A percentile compares a stretch with the other conserved stretches of the same genome.
These are phyloP conservation scores for Saccharomyces hybrid DNA, from an alignment of 1,139 yeast genomes.

Conservation along the genomic window DNA sequence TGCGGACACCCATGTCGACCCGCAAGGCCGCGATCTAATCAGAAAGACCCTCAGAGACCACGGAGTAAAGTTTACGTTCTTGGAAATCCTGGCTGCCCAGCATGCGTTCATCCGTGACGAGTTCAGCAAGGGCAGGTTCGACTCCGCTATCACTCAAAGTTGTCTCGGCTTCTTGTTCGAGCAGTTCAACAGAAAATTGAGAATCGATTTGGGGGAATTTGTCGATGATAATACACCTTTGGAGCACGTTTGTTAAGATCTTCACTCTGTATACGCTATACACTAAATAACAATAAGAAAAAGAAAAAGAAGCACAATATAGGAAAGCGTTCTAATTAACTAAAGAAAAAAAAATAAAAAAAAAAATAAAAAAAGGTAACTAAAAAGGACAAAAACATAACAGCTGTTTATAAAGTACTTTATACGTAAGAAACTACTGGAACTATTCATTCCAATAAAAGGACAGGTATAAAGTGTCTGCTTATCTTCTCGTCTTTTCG, in stretches of 20 bases:
- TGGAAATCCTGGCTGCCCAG: slow-evolving; percentile 73
- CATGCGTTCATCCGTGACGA: slow-evolving; percentile 82
- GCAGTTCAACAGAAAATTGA: slow-evolving; percentile 61
- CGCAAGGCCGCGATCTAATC: slow-evolving; percentile 68
- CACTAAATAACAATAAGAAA: neutral
- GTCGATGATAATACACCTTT: slow-evolving; percentile 44
- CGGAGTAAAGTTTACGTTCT: slow-evolving; percentile 57
- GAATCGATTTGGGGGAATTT: slow-evolving; percentile 58
- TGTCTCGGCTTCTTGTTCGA: slow-evolving; percentile 65
- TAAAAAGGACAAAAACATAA: neutral
- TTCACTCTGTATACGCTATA: neutral
- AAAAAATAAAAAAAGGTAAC: neutral
- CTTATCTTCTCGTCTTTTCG: slow-evolving; percentile 13
- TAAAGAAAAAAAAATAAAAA: neutral
- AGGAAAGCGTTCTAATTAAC: neutral
- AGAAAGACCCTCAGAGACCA: slow-evolving; percentile 54
- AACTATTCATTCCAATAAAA: neutral
- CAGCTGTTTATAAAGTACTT: neutral
- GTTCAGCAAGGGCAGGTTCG: slow-evolving; percentile 68
- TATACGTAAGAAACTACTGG: neutral
- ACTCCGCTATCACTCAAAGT: slow-evolving; percentile 62
- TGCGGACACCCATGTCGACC: slow-evolving; percentile 73
- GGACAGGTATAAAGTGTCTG: neutral
- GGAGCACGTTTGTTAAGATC: slow-evolving; percentile 54
- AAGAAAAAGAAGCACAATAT: neutral